These are phyloP conservation scores for Coniochaeta hoffmannii DNA, from an alignment of 2,329 filamentous ascomycete species.

Conservation along the genomic window DNA sequence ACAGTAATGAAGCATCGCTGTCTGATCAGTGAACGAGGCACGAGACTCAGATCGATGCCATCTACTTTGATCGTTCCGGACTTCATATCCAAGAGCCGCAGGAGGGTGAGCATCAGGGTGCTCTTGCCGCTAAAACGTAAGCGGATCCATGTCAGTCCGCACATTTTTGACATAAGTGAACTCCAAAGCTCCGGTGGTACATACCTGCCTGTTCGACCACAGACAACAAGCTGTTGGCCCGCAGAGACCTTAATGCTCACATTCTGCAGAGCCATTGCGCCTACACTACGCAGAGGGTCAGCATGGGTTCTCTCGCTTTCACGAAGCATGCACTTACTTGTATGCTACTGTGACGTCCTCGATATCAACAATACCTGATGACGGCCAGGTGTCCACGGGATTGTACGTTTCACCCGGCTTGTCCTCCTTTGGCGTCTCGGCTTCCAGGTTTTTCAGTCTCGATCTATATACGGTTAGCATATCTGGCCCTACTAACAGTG, in stretches of 20 bases:
- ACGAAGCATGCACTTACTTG: too few species aligned
- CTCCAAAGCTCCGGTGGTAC: neutral
- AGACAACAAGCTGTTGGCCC: neutral
- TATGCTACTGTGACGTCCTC: neutral
- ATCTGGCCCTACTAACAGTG: neutral
- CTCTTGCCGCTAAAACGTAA: neutral
- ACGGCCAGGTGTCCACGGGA: neutral
- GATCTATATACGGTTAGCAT: neutral
- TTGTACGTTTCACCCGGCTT: neutral
- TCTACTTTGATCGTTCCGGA: neutral
- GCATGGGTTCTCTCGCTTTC: too few species aligned
- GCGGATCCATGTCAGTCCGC: neutral
- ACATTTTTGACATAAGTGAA: neutral
- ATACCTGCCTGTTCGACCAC: neutral
- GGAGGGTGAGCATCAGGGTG: neutral
- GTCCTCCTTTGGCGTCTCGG: neutral
- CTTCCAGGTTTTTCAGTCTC: neutral
- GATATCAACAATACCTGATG: neutral
- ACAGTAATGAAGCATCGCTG: conserved; percentile 1
- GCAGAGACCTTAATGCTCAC: neutral
- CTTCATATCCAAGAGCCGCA: neutral
- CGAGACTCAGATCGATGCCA: neutral
- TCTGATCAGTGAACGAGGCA: neutral
- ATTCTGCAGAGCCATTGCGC: neutral
- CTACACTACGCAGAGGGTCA: too few species aligned